Evolutionary conservation across 495 filamentous ascomycete genomes (phyloP).

Genomic region (Umbilicaria muhlenbergii): DNA sequence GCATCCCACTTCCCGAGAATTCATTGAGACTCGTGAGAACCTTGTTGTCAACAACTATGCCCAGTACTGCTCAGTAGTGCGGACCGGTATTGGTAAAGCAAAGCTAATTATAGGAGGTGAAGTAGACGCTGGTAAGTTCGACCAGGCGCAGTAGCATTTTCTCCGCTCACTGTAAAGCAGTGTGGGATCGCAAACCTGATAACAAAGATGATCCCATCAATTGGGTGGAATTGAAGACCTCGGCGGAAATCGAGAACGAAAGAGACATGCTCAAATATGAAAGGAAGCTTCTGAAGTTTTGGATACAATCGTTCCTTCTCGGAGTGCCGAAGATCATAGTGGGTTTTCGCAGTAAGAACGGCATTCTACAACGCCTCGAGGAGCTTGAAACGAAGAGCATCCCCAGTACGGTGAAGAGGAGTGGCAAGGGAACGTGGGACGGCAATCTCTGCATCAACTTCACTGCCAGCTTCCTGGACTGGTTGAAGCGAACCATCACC

Average conservation of each 20-base stretch:
- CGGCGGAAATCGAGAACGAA: conserved; percentile 46
- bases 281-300: conserved; percentile 82
- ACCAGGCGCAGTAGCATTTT: neutral
- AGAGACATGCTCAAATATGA: conserved; percentile 62
- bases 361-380: conserved; percentile 52
- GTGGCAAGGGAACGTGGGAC: conserved; percentile 59
- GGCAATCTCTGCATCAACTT: conserved; percentile 88
- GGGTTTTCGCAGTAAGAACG: conserved; percentile 63
- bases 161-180: conserved; percentile 19
- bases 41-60: conserved; percentile 68
- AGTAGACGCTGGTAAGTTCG: conserved; percentile 64
- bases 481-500: conserved; percentile 49
- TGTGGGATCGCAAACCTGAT: conserved; percentile 68
- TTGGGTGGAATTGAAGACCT: conserved; percentile 93
- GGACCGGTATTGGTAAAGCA: conserved; percentile 62
- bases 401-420: conserved; percentile 51
- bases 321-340: conserved; percentile 86
- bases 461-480: conserved; percentile 57
- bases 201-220: conserved; percentile 51
- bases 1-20: conserved; percentile 49
- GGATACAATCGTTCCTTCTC: conserved; percentile 90
- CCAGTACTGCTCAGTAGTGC: conserved; percentile 88
- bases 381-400: conserved; percentile 67
- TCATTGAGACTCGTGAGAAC: conserved; percentile 60
- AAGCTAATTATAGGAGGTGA: conserved; percentile 77